phyloP scores from a whole-genome alignment of 306 rosid species.

The Lagenaria siceraria region DNA sequence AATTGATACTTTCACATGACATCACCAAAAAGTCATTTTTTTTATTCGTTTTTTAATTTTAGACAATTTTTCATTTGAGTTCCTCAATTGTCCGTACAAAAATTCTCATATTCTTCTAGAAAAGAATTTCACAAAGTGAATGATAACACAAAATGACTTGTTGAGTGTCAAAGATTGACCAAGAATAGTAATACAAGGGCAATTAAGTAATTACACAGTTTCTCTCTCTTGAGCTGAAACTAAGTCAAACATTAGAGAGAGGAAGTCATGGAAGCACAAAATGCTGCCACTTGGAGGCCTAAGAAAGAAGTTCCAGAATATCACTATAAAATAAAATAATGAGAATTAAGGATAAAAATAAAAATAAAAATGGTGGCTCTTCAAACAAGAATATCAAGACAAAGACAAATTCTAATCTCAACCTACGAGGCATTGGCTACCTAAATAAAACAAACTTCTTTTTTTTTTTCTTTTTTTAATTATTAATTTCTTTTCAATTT shows the following conservation, averaged over 20 bases:
- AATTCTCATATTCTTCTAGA: too few species aligned
- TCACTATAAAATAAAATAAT: constrained; percentile 3
- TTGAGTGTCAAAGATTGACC: neutral
- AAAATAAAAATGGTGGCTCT: neutral
- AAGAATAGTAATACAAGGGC: neutral
- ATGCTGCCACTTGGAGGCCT: constrained; percentile 63
- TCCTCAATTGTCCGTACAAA: too few species aligned
- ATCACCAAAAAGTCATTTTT: too few species aligned
- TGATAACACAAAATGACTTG: too few species aligned
- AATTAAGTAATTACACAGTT: neutral
- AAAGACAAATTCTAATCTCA: constrained; percentile 1
- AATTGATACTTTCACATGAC: too few species aligned
- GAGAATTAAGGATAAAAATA: neutral
- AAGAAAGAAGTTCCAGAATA: constrained; percentile 19
- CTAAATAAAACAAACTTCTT: neutral
- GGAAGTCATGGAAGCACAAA: constrained; percentile 18
- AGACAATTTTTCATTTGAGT: too few species aligned
- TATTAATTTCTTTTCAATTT: neutral
- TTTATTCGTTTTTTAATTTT: too few species aligned
- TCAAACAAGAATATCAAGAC: constrained; percentile 1
- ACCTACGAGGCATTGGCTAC: neutral
- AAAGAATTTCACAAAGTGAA: too few species aligned
- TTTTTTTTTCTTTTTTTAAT: neutral
- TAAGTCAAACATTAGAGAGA: constrained; percentile 34
- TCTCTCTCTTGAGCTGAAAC: neutral